These are phyloP conservation scores for Plantago ovata DNA, from an alignment of 257 asterid genomes.

Conservation along the genomic window DNA sequence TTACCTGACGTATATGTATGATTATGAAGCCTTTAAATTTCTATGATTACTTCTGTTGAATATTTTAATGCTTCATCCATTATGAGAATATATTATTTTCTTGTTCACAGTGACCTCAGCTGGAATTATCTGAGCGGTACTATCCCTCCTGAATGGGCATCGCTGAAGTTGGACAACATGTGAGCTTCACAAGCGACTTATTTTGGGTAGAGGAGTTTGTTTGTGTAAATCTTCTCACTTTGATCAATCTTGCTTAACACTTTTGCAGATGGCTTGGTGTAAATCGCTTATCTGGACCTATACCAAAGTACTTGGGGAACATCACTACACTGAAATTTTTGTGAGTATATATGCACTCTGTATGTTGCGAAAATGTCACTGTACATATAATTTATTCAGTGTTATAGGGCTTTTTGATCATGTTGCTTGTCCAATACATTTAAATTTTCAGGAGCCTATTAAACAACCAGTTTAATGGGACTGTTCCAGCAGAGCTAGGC, in stretches of 20 bases:
- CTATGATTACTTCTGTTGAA: background rate
- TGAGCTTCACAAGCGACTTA: slow-evolving; percentile 27
- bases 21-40: background rate
- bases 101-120: slow-evolving; percentile 41
- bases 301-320: slow-evolving; percentile 56
- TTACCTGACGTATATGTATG: slow-evolving; percentile 39
- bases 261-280: slow-evolving; percentile 33
- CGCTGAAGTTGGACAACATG: slow-evolving; percentile 37
- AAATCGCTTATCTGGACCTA: slow-evolving; percentile 61
- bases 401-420: background rate
- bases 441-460: slow-evolving; percentile 54
- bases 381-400: background rate
- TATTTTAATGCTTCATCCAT: background rate
- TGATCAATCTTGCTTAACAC: background rate
- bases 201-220: background rate
- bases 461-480: slow-evolving; percentile 48
- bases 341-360: background rate
- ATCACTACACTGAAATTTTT: slow-evolving; percentile 26
- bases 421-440: slow-evolving; percentile 27
- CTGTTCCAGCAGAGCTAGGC: slow-evolving; percentile 55
- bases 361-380: background rate
- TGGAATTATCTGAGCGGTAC: slow-evolving; percentile 62
- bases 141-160: slow-evolving; percentile 64
- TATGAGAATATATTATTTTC: slow-evolving; percentile 1
- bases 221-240: background rate